Conservation (phyloP, 2,329 filamentous ascomycete species). For the Pseudogymnoascus sp. region DNA sequence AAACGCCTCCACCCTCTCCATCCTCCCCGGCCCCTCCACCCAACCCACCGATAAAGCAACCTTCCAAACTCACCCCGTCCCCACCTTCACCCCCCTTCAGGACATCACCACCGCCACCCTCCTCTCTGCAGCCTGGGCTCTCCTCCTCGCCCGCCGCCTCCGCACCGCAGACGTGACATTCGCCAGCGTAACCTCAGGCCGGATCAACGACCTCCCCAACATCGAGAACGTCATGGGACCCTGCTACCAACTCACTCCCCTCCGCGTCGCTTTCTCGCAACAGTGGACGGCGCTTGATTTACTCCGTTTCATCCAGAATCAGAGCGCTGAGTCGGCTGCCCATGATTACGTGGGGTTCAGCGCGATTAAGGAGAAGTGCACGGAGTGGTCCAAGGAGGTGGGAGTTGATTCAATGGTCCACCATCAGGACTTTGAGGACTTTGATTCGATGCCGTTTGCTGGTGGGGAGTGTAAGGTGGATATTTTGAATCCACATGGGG, state of each 20-base stretch:
- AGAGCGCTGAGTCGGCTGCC: conserved; percentile 26
- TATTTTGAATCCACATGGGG: conserved; percentile 32
- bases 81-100: conserved; percentile 24
- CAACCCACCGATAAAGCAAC: conserved; percentile 23
- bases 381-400: conserved; percentile 27
- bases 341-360: conserved; percentile 32
- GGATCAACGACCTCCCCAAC: conserved; percentile 32
- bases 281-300: conserved; percentile 30
- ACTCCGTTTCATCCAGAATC: conserved; percentile 28
- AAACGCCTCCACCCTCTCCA: conserved; percentile 28
- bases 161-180: conserved; percentile 33
- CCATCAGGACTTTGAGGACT: conserved; percentile 34
- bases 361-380: conserved; percentile 30
- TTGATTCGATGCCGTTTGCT: conserved; percentile 37
- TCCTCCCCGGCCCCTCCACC: conserved; percentile 13
- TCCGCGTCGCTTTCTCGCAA: conserved; percentile 33
- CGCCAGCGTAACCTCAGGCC: conserved; percentile 36
- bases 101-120: conserved; percentile 37
- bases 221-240: conserved; percentile 37
- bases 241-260: conserved; percentile 38
- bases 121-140: conserved; percentile 37
- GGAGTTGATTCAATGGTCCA: conserved; percentile 30
- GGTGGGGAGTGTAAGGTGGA: conserved; percentile 25
- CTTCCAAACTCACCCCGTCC: conserved; percentile 26
- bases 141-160: conserved; percentile 33